Evolutionary conservation across 2,329 filamentous ascomycete genomes (phyloP).

Genomic region (Arthrobotrys megalospora): DNA sequence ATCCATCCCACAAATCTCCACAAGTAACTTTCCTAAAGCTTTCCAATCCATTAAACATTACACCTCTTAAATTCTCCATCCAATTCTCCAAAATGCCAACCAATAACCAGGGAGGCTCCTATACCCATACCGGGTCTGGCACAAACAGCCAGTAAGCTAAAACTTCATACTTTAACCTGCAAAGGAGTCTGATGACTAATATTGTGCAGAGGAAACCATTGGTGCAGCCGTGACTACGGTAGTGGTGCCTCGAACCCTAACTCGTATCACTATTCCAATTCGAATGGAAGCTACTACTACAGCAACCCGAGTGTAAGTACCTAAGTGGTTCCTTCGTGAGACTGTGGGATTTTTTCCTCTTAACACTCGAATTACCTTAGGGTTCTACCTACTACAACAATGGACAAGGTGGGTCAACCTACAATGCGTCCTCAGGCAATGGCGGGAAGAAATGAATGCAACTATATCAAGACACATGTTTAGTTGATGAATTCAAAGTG

Average conservation of each 20-base stretch:
- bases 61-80: not conserved
- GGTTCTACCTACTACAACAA: slow-evolving; percentile 62
- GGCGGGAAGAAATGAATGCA: slow-evolving; percentile 60
- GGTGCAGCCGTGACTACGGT: slow-evolving; percentile 62
- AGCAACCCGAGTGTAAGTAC: slow-evolving; percentile 61
- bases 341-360: not conserved
- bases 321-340: not conserved
- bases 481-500: not conserved
- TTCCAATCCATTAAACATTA: not conserved
- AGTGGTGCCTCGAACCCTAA: slow-evolving; percentile 60
- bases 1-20: no score
- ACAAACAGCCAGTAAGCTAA: slow-evolving; percentile 55
- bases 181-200: not conserved
- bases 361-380: slow-evolving; percentile 18
- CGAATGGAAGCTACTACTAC: slow-evolving; percentile 62
- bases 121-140: slow-evolving; percentile 54
- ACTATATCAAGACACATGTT: no score
- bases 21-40: no score
- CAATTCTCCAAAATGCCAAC: slow-evolving; percentile 58
- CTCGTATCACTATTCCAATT: slow-evolving; percentile 63
- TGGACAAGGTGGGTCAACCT: slow-evolving; percentile 56
- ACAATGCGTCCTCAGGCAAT: slow-evolving; percentile 58
- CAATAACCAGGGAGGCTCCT: slow-evolving; percentile 61
- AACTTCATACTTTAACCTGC: not conserved
- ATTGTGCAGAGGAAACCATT: slow-evolving; percentile 61